phyloP scores from a whole-genome alignment of 2,329 filamentous ascomycete genomes.

The Penicillium sp. region DNA sequence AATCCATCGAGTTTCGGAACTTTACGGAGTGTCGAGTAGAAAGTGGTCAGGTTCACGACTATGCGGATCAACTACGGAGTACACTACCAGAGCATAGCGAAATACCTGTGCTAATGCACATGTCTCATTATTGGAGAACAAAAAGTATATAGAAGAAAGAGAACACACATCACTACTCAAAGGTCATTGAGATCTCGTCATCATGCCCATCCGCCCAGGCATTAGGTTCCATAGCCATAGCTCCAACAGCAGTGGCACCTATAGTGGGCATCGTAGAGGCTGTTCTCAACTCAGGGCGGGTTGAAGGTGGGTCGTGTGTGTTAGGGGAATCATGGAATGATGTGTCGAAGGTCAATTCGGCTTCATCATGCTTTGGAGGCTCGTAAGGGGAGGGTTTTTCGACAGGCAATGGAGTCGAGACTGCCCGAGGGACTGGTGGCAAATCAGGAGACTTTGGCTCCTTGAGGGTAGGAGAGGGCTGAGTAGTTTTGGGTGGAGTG shows the following conservation, averaged over 20 bases:
- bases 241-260: slow-evolving; percentile 27
- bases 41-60: not conserved
- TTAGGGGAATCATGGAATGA: slow-evolving; percentile 51
- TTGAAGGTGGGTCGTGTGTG: slow-evolving; percentile 8
- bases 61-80: not conserved
- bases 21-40: not conserved
- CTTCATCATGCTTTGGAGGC: slow-evolving; percentile 30
- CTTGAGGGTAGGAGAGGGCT: slow-evolving; percentile 31
- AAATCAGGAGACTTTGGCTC: slow-evolving; percentile 39
- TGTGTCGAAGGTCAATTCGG: slow-evolving; percentile 74
- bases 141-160: slow-evolving; percentile 6
- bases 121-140: not conserved
- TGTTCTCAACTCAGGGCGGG: slow-evolving; percentile 33
- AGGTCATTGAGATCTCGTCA: slow-evolving; percentile 77
- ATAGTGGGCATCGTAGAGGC: slow-evolving; percentile 34
- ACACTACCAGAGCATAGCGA: not conserved
- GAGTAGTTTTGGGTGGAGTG: slow-evolving; percentile 19
- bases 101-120: slow-evolving; percentile 1
- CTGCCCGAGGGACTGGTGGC: slow-evolving; percentile 24
- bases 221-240: slow-evolving; percentile 52
- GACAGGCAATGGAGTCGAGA: slow-evolving; percentile 18
- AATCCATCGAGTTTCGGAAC: not conserved
- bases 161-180: slow-evolving; percentile 57
- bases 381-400: slow-evolving; percentile 10
- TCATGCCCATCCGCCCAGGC: slow-evolving; percentile 72